Conservation (phyloP, 129 eudicot species). For the Chrysanthemum seticuspe region DNA sequence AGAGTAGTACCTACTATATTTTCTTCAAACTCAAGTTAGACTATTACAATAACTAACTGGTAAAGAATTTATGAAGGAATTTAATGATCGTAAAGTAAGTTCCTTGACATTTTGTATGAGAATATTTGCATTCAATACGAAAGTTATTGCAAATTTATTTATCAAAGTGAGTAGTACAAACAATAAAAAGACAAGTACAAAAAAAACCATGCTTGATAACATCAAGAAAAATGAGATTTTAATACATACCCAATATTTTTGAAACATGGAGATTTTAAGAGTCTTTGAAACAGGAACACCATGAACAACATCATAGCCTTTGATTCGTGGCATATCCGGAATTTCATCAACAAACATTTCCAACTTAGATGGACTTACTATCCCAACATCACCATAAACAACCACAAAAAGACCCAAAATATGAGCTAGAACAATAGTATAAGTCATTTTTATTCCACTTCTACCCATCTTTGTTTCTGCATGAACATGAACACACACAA, state of each 20-base stretch:
- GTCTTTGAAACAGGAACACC: constrained; percentile 44
- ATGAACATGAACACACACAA: constrained; percentile 22
- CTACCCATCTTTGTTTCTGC: constrained; percentile 26
- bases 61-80: too few species aligned
- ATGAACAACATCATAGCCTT: constrained; percentile 47
- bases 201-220: neutral
- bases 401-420: constrained; percentile 21
- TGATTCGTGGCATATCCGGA: constrained; percentile 79
- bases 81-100: too few species aligned
- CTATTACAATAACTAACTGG: too few species aligned
- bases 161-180: constrained; percentile 1
- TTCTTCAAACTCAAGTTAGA: too few species aligned
- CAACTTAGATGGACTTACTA: constrained; percentile 43
- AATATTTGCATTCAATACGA: constrained; percentile 4
- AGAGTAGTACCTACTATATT: too few species aligned
- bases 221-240: neutral
- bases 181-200: constrained; percentile 2
- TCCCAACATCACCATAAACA: constrained; percentile 35
- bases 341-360: constrained; percentile 80
- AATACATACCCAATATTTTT: constrained; percentile 65
- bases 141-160: neutral
- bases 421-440: constrained; percentile 11
- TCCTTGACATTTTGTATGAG: neutral
- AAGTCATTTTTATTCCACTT: constrained; percentile 24
- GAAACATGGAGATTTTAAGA: constrained; percentile 72